Evolutionary conservation across 2,329 filamentous ascomycete species (phyloP), one percentile per base, ranked within the genome.

Genomic region (Fusarium sp.): DNA sequence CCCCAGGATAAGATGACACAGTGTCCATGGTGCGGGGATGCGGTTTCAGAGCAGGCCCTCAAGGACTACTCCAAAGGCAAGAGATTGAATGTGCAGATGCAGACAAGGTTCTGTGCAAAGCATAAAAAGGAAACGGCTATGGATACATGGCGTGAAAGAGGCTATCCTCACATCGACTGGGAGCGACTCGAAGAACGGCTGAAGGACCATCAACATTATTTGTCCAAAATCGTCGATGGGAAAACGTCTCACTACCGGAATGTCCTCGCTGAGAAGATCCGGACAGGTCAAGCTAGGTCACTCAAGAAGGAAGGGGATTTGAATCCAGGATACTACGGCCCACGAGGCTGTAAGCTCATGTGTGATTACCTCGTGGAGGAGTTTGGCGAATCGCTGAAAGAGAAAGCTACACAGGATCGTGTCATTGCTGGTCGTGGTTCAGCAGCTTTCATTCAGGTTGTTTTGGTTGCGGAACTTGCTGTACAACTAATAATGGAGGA

Each of bases 321-420:
- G 30, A 90, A 87, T 5, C 92, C 92, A 12, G 94, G 94, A 0
- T 97, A 97, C 79, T 97, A 97, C 79, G 94, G 94, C 3, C 87
- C 90, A 4, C 87, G 90, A 22, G 94, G 94, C 2, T 84, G 92
- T 54, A 87, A 88, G 51, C 81, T 87, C 54, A 93, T 97, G 86
- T 92, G 89, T 46, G 90, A 93, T 73, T 87, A 86, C 57, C 86
- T 94, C 40, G 88, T 92, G 62, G 75, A 81, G 6, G 83, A 84
- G 48, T 90, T 93, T 76, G 87, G 86, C 16, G 77, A 83, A 11
- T 79, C 87, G 65, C 79, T 95, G 30, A 88, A 91, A 61, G 83
- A 86, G 69, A 84, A 87, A 57, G 88, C 91, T 3, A 82, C 89
- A 18, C 83, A 85, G 55, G 92, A 95, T 76, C 81, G 83, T 18